These are phyloP conservation scores for Annona squamosa DNA, from an alignment of 164 flowering plant species.

Conservation along the genomic window DNA sequence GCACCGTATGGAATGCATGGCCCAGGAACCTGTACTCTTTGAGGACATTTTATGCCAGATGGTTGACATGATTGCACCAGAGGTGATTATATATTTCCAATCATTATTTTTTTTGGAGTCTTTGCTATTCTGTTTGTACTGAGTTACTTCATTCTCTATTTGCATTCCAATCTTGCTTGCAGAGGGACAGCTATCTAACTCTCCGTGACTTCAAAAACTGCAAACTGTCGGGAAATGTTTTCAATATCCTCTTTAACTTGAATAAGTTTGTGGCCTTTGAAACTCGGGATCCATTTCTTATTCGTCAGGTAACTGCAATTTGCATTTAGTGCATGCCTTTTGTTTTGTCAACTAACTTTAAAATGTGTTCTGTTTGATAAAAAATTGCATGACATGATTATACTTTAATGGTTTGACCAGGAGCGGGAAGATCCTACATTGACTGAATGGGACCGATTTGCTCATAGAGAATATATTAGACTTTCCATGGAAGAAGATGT, in stretches of 20 bases:
- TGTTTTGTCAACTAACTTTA: neutral
- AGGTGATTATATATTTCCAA: conserved; percentile 35
- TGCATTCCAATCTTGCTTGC: conserved; percentile 24
- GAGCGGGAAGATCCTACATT: conserved; percentile 91
- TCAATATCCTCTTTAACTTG: conserved; percentile 91
- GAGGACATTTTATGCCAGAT: conserved; percentile 97
- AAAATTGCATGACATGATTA: neutral
- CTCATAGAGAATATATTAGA: conserved; percentile 92
- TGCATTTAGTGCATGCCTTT: neutral
- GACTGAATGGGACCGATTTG: conserved; percentile 99
- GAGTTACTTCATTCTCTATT: neutral
- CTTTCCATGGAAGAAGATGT: conserved; percentile 99
- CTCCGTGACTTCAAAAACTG: conserved; percentile 69
- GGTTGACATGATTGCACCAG: conserved; percentile 92
- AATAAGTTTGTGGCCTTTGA: conserved; percentile 97
- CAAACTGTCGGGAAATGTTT: conserved; percentile 84
- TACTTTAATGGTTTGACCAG: conserved; percentile 30
- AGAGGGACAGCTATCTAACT: conserved; percentile 64
- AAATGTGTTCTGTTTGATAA: neutral
- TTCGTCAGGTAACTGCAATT: conserved; percentile 70
- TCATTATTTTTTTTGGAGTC: neutral
- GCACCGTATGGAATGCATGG: conserved; percentile 99
- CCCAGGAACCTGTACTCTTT: conserved; percentile 92
- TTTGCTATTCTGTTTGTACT: neutral
- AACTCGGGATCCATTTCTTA: conserved; percentile 91